These are phyloP conservation scores for Zygotorulaspora florentina DNA, from an alignment of 805 yeast genomes.

Conservation along the genomic window DNA sequence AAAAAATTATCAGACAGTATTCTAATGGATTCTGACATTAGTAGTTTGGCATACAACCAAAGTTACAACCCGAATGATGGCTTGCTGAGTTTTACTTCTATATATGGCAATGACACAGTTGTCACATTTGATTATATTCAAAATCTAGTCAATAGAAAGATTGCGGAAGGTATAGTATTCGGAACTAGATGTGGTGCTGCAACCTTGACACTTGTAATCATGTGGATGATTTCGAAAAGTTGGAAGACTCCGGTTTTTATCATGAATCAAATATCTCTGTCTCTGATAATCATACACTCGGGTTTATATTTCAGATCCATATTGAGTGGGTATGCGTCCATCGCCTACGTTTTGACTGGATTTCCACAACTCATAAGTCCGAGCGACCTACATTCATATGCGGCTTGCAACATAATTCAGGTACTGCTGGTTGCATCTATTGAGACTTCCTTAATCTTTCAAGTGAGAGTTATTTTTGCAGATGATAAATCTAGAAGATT, in stretches of 20 bases:
- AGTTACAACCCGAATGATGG: conserved; percentile 27
- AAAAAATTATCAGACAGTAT: no score
- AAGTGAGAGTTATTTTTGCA: conserved; percentile 65
- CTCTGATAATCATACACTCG: conserved; percentile 55
- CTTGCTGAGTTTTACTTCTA: conserved; percentile 40
- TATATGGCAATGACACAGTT: conserved; percentile 36
- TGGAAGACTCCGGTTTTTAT: conserved; percentile 65
- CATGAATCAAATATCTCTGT: conserved; percentile 61
- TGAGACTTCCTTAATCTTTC: conserved; percentile 65
- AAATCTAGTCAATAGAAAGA: conserved; percentile 29
- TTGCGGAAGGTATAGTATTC: conserved; percentile 44
- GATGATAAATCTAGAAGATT: conserved; percentile 46
- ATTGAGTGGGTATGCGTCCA: conserved; percentile 47
- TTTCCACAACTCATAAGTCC: conserved; percentile 40
- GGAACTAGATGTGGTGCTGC: conserved; percentile 60
- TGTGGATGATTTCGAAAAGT: conserved; percentile 48
- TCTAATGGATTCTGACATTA: conserved; percentile 1
- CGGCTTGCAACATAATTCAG: conserved; percentile 59
- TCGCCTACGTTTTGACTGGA: conserved; percentile 46
- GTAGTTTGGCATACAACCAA: conserved; percentile 18
- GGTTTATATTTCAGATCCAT: conserved; percentile 54
- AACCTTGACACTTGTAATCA: conserved; percentile 41
- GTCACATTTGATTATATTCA: conserved; percentile 44
- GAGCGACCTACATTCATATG: conserved; percentile 44
- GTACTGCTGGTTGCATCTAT: conserved; percentile 56